Percentiles rank a stretch among this genome's conserved stretches.
Conservation (phyloP, 148 eudicot genomes). For the Heliosperma pusillum region DNA sequence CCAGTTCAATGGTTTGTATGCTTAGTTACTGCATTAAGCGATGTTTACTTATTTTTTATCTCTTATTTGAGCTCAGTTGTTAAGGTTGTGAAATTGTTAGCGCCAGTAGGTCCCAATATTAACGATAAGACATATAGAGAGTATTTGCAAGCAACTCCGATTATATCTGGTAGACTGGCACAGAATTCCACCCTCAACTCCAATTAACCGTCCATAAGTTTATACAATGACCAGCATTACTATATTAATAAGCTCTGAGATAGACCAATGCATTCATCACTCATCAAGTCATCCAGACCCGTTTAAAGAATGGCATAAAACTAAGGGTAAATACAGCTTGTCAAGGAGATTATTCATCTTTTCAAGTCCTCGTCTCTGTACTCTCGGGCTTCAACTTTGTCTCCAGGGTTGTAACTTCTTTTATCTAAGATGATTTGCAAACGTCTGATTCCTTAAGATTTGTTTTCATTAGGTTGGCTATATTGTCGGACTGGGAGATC, state of each 20-base stretch:
- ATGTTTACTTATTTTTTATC: background rate
- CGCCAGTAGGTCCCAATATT: background rate
- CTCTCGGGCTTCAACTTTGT: background rate
- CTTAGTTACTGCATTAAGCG: constrained; percentile 10
- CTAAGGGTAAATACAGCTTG: background rate
- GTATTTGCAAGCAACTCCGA: background rate
- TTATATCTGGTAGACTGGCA: background rate
- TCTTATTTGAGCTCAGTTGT: background rate
- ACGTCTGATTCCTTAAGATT: background rate
- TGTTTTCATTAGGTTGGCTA: constrained; percentile 67
- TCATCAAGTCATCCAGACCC: background rate
- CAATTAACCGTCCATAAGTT: background rate
- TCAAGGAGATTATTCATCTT: background rate
- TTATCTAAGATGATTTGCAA: constrained; percentile 1
- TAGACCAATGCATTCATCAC: background rate
- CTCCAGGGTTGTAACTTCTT: background rate
- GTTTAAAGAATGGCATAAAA: background rate
- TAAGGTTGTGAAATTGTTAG: background rate
- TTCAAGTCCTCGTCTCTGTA: background rate
- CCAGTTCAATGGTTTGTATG: constrained; percentile 84
- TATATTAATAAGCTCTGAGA: too few relatives aligned
- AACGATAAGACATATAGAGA: background rate
- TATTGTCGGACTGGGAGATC: constrained; percentile 97
- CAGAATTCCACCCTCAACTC: background rate
- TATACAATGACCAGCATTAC: background rate